Evolutionary conservation across 441 rosid genomes (phyloP).

Genomic region (Raphanus hybrid): DNA sequence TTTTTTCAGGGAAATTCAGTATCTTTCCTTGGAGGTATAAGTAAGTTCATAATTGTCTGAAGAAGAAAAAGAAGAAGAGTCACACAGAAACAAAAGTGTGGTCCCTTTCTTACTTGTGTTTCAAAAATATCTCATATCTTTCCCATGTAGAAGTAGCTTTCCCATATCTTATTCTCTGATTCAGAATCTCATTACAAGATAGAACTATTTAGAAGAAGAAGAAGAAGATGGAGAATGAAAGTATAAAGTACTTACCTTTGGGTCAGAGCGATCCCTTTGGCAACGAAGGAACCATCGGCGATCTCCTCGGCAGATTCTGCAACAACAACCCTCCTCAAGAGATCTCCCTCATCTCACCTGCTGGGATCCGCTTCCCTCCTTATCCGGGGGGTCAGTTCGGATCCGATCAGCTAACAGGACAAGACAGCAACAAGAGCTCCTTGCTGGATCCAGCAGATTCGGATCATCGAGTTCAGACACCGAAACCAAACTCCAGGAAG

Average conservation of each 20-base stretch:
- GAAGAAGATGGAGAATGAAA: constrained; percentile 38
- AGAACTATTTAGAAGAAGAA: no score
- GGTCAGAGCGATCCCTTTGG: constrained; percentile 82
- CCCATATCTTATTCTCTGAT: background rate
- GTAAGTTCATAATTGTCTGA: background rate
- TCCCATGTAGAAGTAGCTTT: constrained; percentile 17
- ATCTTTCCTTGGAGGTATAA: background rate
- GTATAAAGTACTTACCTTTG: constrained; percentile 44
- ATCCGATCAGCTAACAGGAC: constrained; percentile 24
- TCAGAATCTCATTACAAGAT: constrained; percentile 4
- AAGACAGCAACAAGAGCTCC: constrained; percentile 35
- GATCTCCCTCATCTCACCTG: constrained; percentile 29
- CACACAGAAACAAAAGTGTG: constrained; percentile 5
- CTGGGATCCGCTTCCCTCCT: constrained; percentile 35
- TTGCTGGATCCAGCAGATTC: constrained; percentile 39
- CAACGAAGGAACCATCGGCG: constrained; percentile 56
- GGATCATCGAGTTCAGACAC: constrained; percentile 16
- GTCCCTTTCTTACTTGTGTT: background rate
- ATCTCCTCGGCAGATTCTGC: constrained; percentile 74
- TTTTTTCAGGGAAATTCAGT: constrained; percentile 3
- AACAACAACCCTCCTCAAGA: constrained; percentile 49
- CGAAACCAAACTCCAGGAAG: constrained; percentile 50
- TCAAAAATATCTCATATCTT: no score
- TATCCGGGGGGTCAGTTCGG: constrained; percentile 35
- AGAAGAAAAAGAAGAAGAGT: no score